Evolutionary conservation across 768 basidiomycete species (phyloP).

Genomic region (Lactarius indigo): DNA sequence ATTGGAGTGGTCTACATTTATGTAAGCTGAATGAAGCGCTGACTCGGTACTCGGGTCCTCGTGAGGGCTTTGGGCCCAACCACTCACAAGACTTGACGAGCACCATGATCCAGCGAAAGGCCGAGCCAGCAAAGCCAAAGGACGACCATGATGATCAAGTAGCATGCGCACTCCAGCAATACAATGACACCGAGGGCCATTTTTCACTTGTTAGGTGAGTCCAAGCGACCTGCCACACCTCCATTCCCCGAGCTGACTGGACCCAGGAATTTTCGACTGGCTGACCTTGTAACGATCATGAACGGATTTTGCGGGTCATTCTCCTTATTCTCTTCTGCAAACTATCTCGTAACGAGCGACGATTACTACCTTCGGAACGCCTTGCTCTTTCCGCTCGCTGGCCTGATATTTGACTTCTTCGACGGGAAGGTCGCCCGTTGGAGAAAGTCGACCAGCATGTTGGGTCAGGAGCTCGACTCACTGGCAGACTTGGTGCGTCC

Average conservation of each 20-base stretch:
- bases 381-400: conserved; percentile 84
- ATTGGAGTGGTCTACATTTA: neutral
- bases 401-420: conserved; percentile 95
- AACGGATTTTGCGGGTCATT: conserved; percentile 98
- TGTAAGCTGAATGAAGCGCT: neutral
- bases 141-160: conserved; percentile 27
- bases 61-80: neutral
- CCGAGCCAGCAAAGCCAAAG: conserved; percentile 30
- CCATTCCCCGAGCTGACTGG: conserved; percentile 12
- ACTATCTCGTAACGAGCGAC: conserved; percentile 80
- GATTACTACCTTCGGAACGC: conserved; percentile 80
- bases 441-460: conserved; percentile 92
- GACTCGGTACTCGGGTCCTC: neutral
- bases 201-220: conserved; percentile 92
- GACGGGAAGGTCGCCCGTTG: conserved; percentile 98
- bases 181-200: conserved; percentile 88
- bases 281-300: conserved; percentile 97
- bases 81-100: conserved; percentile 16
- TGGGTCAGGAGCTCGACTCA: conserved; percentile 97
- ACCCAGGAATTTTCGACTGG: conserved; percentile 90
- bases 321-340: conserved; percentile 90
- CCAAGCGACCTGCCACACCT: conserved; percentile 11
- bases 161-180: conserved; percentile 65
- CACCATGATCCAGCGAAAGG: conserved; percentile 51
- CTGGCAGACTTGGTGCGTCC: conserved; percentile 84